phyloP scores from a whole-genome alignment of 306 rosid species.

The Medicago ruthenica region DNA sequence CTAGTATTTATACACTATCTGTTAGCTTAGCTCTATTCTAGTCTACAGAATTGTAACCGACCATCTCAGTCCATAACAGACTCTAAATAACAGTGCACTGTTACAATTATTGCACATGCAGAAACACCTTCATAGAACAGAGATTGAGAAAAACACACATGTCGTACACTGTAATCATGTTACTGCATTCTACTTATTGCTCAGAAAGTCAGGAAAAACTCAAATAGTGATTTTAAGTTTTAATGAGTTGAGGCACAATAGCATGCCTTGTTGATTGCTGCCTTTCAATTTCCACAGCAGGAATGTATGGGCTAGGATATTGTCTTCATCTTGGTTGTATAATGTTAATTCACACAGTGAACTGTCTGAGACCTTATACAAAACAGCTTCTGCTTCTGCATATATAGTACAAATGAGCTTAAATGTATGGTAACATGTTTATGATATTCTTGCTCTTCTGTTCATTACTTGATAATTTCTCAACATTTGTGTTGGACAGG shows the following conservation, averaged over 20 bases:
- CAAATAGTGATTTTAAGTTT: constrained; percentile 3
- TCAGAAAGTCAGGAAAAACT: constrained; percentile 9
- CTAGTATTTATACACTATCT: constrained; percentile 10
- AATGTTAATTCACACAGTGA: constrained; percentile 18
- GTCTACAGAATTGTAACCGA: not conserved
- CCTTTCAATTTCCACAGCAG: constrained; percentile 5
- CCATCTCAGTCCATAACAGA: not conserved
- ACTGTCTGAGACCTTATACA: constrained; percentile 32
- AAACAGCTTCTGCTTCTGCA: constrained; percentile 31
- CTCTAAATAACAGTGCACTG: not conserved
- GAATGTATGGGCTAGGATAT: not conserved
- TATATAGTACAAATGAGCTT: constrained; percentile 3
- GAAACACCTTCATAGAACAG: constrained; percentile 17
- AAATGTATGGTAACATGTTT: not conserved
- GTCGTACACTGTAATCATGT: not conserved
- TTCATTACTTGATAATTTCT: constrained; percentile 44
- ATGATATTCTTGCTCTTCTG: constrained; percentile 38
- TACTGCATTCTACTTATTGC: not conserved
- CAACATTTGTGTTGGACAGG: constrained; percentile 65
- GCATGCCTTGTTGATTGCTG: constrained; percentile 2
- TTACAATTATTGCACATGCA: constrained; percentile 2
- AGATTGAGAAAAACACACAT: not conserved
- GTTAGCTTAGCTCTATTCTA: not conserved
- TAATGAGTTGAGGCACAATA: constrained; percentile 21
- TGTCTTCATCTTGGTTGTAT: not conserved